Evolutionary conservation across 2,329 filamentous ascomycete species (phyloP), one percentile per base, ranked within the genome.

Genomic region (Nigrograna mackinnonii): DNA sequence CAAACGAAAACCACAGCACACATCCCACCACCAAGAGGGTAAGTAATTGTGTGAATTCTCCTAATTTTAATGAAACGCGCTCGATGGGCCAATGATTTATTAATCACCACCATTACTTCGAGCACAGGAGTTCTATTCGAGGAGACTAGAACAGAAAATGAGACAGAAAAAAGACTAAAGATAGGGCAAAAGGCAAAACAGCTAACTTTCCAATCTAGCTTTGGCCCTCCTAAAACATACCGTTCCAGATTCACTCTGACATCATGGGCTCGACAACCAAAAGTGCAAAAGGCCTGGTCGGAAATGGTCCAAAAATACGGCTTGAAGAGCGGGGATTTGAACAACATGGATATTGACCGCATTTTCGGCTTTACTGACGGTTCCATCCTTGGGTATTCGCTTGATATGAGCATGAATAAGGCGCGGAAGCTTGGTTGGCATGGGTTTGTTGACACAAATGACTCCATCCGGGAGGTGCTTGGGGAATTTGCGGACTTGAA

Each of bases 291-390:
- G 13, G 34, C 39, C 1, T 78, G 75, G 75, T 58, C 62, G 28
- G 68, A 73, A 44, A 57, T 80, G 4, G 67, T 69, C 26, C 46
- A 64, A 38, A 60, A 70, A 50, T 58, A 79, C 44, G 56, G 64
- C 2, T 54, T 79, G 9, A 58, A 62, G 4, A 52, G 68, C 22
- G 67, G 70, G 41, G 67, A 69, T 14, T 67, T 78, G 22, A 41
- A 57, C 12, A 50, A 62, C 9, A 65, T 67, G 39, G 71, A 76
- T 31, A 56, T 74, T 13, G 72, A 74, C 22, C 67, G 69, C 2
- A 65, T 76, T 26, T 78, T 78, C 39, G 62, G 66, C 2, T 75
- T 79, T 44, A 64, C 71, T 3, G 75, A 79, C 50, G 62, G 60
- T 19, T 58, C 67, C 22, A 44, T 76, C 42, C 54, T 62, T 28